phyloP scores from a whole-genome alignment of 2,329 filamentous ascomycete species.

The Camptophora hylomeconis region DNA sequence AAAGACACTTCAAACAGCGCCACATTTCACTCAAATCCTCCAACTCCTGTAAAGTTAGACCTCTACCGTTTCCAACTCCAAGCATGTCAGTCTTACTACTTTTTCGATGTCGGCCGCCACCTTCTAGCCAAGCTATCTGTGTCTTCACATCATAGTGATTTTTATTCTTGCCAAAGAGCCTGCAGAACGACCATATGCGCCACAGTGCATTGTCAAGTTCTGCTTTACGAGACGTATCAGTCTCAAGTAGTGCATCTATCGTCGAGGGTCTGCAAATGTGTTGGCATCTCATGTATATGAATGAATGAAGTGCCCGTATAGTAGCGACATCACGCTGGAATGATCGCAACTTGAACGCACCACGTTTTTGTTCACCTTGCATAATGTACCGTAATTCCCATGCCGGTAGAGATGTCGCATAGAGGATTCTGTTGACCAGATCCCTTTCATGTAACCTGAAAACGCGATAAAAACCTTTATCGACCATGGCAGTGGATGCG shows the following conservation, averaged over 20 bases:
- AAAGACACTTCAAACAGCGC: slow-evolving; percentile 44
- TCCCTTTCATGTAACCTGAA: slow-evolving; percentile 15
- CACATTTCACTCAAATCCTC: slow-evolving; percentile 54
- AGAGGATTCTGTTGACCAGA: slow-evolving; percentile 13
- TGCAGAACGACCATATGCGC: slow-evolving; percentile 55
- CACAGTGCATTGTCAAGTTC: slow-evolving; percentile 50
- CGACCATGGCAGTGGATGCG: slow-evolving; percentile 13
- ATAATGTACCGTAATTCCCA: slow-evolving; percentile 15
- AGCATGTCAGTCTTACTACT: slow-evolving; percentile 43
- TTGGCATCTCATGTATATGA: slow-evolving; percentile 44
- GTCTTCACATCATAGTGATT: slow-evolving; percentile 45
- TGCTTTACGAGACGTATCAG: slow-evolving; percentile 31
- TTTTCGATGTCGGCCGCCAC: slow-evolving; percentile 28
- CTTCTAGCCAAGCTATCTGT: slow-evolving; percentile 48
- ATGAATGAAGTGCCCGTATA: slow-evolving; percentile 40
- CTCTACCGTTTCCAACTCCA: slow-evolving; percentile 41
- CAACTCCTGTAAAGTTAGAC: slow-evolving; percentile 42
- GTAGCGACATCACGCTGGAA: slow-evolving; percentile 34
- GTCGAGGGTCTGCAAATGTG: slow-evolving; percentile 45
- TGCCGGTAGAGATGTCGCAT: slow-evolving; percentile 12
- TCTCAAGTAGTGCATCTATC: slow-evolving; percentile 37
- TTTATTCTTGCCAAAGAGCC: slow-evolving; percentile 45
- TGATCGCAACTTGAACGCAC: slow-evolving; percentile 12
- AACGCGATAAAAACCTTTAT: slow-evolving; percentile 14
- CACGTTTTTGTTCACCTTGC: slow-evolving; percentile 9